Evolutionary conservation across 208 protist genomes (phyloP).

Genomic region (Acanthamoeba lenticulata): DNA sequence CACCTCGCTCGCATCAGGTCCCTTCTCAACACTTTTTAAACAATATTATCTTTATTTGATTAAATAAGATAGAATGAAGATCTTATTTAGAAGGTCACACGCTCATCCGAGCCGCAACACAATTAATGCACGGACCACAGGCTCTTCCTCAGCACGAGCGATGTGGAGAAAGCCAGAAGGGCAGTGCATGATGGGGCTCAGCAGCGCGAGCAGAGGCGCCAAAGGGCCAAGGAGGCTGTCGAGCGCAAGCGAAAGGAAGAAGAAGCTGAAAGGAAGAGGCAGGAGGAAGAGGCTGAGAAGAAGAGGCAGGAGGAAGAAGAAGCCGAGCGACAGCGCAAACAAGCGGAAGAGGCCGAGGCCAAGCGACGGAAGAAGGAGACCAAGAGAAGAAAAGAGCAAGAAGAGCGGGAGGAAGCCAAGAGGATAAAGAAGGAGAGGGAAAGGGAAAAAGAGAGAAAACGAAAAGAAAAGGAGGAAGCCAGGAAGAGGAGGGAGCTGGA

Average conservation of each 20-base stretch:
- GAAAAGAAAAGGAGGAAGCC: neutral
- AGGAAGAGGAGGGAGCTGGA: neutral
- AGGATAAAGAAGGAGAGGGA: neutral
- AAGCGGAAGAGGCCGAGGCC: neutral
- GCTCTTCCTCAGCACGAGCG: too few species aligned
- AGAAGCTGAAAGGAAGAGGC: neutral
- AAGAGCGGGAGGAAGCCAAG: neutral
- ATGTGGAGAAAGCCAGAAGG: neutral
- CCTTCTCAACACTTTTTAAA: neutral
- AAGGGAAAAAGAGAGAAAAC: neutral
- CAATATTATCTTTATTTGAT: too few species aligned
- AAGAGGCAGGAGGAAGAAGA: neutral
- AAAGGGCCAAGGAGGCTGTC: neutral
- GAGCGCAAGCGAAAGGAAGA: neutral
- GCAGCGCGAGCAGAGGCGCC: neutral
- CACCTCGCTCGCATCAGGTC: neutral
- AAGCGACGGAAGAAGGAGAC: neutral
- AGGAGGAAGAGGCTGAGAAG: neutral
- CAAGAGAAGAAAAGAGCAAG: neutral
- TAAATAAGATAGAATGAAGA: too few species aligned
- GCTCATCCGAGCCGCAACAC: too few species aligned
- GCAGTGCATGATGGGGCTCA: too few species aligned
- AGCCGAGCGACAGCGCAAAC: too few species aligned
- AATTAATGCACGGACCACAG: neutral
- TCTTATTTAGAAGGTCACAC: too few species aligned